Percentiles rank a stretch among this genome's conserved stretches.
These are phyloP conservation scores for Candida suzukii DNA, from an alignment of 805 yeast genomes.

Conservation along the genomic window DNA sequence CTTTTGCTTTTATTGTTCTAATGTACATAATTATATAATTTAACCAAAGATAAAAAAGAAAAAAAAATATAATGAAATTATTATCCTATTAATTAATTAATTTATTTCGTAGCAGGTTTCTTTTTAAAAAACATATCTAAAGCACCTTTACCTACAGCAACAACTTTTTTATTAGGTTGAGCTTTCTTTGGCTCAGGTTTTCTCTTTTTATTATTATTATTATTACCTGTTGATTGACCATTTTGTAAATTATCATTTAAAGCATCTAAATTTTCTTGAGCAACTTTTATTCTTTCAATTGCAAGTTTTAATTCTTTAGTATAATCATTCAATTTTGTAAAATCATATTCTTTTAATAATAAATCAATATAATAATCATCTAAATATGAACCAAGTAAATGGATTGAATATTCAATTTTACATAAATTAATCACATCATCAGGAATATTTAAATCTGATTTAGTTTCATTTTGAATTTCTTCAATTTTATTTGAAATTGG, in stretches of 20 bases:
- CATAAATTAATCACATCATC: slow-evolving; percentile 28
- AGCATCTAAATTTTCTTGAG: slow-evolving; percentile 23
- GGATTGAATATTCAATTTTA: slow-evolving; percentile 34
- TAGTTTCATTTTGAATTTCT: background rate
- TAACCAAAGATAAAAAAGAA: slow-evolving; percentile 1
- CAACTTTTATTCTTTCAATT: slow-evolving; percentile 16
- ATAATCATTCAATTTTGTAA: slow-evolving; percentile 9
- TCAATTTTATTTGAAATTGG: slow-evolving; percentile 3
- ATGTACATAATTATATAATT: background rate
- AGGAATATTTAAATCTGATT: slow-evolving; percentile 12
- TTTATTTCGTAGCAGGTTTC: too few relatives aligned
- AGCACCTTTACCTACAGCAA: slow-evolving; percentile 58
- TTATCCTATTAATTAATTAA: too few relatives aligned
- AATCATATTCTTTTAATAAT: slow-evolving; percentile 16
- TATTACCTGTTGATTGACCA: slow-evolving; percentile 8
- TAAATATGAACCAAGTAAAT: slow-evolving; percentile 40
- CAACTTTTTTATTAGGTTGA: slow-evolving; percentile 28
- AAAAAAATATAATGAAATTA: background rate
- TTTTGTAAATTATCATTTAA: slow-evolving; percentile 20
- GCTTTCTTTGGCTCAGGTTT: slow-evolving; percentile 18
- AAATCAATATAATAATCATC: slow-evolving; percentile 20
- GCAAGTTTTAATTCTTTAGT: slow-evolving; percentile 12
- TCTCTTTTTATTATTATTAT: slow-evolving; percentile 11
- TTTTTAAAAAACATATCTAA: slow-evolving; percentile 60
- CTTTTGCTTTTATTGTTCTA: background rate